Percentiles rank a stretch among this genome's conserved stretches.
These are phyloP conservation scores for Camelina sativa DNA, from an alignment of 345 rosid species.

Conservation along the genomic window DNA sequence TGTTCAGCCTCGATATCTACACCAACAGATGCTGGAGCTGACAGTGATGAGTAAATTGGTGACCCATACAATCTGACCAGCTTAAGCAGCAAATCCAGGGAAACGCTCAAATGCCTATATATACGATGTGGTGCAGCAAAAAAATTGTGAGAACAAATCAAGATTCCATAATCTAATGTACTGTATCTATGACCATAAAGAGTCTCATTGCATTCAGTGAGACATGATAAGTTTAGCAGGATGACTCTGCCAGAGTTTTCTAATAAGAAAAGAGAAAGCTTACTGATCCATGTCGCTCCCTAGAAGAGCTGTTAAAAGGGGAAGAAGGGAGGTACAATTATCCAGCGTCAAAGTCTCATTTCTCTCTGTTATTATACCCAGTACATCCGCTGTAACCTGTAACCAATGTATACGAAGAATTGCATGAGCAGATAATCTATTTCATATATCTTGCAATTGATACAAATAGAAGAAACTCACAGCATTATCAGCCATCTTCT, in stretches of 20 bases:
- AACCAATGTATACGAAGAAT: constrained; percentile 30
- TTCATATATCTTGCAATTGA: neutral
- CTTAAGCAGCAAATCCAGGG: constrained; percentile 84
- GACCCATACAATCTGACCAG: constrained; percentile 83
- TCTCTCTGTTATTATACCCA: constrained; percentile 65
- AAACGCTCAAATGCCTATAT: constrained; percentile 82
- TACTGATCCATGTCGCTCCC: constrained; percentile 91
- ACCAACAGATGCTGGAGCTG: constrained; percentile 85
- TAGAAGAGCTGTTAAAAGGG: constrained; percentile 75
- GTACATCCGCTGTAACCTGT: constrained; percentile 89
- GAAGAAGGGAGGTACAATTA: constrained; percentile 82
- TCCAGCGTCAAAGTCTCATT: constrained; percentile 80
- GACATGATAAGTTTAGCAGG: constrained; percentile 3
- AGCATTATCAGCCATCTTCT: constrained; percentile 93
- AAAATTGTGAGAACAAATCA: constrained; percentile 10
- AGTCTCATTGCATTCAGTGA: constrained; percentile 6
- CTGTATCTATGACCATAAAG: constrained; percentile 11
- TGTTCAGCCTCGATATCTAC: constrained; percentile 97
- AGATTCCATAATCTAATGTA: neutral
- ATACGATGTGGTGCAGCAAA: constrained; percentile 9
- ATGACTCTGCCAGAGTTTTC: neutral
- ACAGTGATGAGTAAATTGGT: constrained; percentile 75
- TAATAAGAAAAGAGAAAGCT: constrained; percentile 24
- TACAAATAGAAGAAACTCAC: constrained; percentile 51
- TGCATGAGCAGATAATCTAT: neutral